Base-by-base conservation (phyloP, 345 rosid species). In the Eucalyptus decipiens region DNA sequence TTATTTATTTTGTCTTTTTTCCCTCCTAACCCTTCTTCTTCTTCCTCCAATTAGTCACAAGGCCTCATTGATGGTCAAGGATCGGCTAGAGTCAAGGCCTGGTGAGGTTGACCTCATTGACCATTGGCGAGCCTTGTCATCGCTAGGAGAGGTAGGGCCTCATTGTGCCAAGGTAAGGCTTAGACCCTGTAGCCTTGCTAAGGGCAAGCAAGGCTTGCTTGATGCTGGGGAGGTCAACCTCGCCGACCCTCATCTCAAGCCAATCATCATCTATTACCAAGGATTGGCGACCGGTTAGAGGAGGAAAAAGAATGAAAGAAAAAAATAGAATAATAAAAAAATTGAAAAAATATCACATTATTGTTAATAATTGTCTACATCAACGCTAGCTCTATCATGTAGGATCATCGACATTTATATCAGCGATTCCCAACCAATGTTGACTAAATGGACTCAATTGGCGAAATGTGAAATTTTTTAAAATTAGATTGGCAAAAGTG, bases 371-470 rank as follows among this genome's bases (percentile, higher is more conserved):
- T 56, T 56, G 0, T 24, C 30, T 24, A 56, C 1, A 1, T 56
- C 2, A 56, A 24, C 0, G 2, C 30, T 0, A 10, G 1, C 30
- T 24, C 3, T 56, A 24, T 9, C 30, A 24, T 24, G 6, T 56
- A 56, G 30, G 62, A 56, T 23, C 30, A 0, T 3, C 3, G 0
- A 24, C 3, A 24, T 56, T 10, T 24, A 56, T 9, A 24, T 24
- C 0, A 56, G 3, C 2, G 2, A 56, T 23, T 56, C 3, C 30
- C 28, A 2, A 56, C 12, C 28, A 56, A 56, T 23, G 13, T 56
- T 56, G 30, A 24, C 30, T 24, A 23, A 56, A 24, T 56, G 1
- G 30, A 56, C 30, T 56, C 1, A 56, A 56, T 56, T 56, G 21
- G 13, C 12, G 24, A 56, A 56, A 24, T 23, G 12, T 24, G 30